These are phyloP conservation scores for Phoma sp. DNA, from an alignment of 2,329 filamentous ascomycete species.

Conservation along the genomic window DNA sequence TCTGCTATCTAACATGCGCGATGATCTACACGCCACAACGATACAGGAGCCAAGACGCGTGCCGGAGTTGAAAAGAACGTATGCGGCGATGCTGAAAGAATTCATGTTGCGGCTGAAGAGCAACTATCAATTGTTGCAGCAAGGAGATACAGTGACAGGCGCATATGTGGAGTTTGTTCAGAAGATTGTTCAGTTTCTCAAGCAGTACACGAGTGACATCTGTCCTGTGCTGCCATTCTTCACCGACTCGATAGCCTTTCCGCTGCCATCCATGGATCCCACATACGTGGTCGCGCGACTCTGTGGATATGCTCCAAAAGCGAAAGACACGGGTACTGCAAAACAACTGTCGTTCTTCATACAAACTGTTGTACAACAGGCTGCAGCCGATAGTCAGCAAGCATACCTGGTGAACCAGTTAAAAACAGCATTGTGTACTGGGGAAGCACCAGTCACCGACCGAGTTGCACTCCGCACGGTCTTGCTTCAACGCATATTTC, in stretches of 20 bases:
- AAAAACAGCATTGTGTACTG: slow-evolving; percentile 55
- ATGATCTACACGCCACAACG: slow-evolving; percentile 49
- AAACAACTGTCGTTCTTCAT: slow-evolving; percentile 65
- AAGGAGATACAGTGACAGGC: slow-evolving; percentile 51
- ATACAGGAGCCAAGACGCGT: slow-evolving; percentile 37
- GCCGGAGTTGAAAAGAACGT: slow-evolving; percentile 53
- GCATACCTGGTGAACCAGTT: slow-evolving; percentile 62
- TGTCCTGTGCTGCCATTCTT: slow-evolving; percentile 64
- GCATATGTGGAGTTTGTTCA: slow-evolving; percentile 69
- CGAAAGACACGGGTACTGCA: slow-evolving; percentile 55
- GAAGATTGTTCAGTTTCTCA: slow-evolving; percentile 62
- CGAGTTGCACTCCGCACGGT: slow-evolving; percentile 57
- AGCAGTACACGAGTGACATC: slow-evolving; percentile 66
- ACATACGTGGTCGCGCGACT: slow-evolving; percentile 67
- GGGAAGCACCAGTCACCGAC: slow-evolving; percentile 50
- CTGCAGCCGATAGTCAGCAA: slow-evolving; percentile 64
- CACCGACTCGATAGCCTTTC: slow-evolving; percentile 65
- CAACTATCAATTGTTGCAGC: slow-evolving; percentile 62
- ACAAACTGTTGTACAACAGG: slow-evolving; percentile 64
- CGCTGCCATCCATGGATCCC: slow-evolving; percentile 64
- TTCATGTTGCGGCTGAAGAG: slow-evolving; percentile 67
- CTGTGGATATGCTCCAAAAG: slow-evolving; percentile 63
- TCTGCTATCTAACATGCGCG: slow-evolving; percentile 65
- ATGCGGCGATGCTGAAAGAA: slow-evolving; percentile 58
- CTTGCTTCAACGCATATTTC: slow-evolving; percentile 61